A percentile compares a stretch with the other conserved stretches of the same genome.
Conservation (phyloP, 768 basidiomycete genomes). For the Podaxis sp. region DNA sequence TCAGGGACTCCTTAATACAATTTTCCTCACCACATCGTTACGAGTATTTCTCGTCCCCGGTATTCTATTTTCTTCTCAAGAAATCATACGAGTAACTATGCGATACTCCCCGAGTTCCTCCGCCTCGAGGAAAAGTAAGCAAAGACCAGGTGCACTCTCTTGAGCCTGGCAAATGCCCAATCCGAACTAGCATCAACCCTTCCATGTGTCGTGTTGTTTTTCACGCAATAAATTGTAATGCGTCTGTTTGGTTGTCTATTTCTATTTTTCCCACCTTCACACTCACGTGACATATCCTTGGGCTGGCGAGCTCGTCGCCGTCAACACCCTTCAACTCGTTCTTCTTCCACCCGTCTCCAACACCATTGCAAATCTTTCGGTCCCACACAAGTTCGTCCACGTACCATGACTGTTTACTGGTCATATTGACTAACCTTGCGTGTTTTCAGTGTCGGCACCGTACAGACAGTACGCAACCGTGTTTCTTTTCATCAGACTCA, state of each 20-base stretch:
- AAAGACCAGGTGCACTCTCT: background rate
- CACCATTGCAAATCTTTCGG: background rate
- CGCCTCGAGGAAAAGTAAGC: constrained; percentile 2
- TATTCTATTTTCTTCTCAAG: background rate
- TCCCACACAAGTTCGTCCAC: constrained; percentile 13
- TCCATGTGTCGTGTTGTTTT: background rate
- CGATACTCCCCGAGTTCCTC: background rate
- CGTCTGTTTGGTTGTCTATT: background rate
- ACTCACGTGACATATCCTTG: background rate
- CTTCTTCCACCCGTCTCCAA: constrained; percentile 16
- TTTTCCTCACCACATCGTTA: constrained; percentile 13
- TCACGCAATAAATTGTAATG: background rate
- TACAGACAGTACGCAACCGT: constrained; percentile 58
- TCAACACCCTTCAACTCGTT: constrained; percentile 12
- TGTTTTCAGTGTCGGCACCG: constrained; percentile 51
- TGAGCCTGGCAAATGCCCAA: background rate
- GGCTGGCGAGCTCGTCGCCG: background rate
- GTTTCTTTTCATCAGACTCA: constrained; percentile 21
- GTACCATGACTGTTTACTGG: background rate
- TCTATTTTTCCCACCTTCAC: background rate
- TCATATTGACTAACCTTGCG: constrained; percentile 13
- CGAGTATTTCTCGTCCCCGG: background rate
- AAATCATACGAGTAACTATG: background rate
- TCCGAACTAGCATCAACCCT: background rate
- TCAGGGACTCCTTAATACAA: constrained; percentile 1